phyloP scores from a whole-genome alignment of 2,329 filamentous ascomycete species.

The Pleurostoma richardsiae region DNA sequence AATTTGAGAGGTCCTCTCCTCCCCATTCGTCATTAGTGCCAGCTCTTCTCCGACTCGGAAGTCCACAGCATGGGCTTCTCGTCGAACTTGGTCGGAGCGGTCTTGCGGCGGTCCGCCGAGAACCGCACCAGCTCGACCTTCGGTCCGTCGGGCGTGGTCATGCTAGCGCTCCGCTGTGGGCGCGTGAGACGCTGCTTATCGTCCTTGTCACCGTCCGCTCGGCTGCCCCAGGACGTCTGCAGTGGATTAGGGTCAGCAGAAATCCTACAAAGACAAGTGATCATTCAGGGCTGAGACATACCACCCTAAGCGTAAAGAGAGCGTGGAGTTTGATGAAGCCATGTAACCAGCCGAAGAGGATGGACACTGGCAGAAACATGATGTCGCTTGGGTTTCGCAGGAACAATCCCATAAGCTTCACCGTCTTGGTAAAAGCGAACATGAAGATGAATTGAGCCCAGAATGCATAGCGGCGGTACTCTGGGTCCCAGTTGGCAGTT shows the following conservation, averaged over 20 bases:
- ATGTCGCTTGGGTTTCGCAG: conserved; percentile 78
- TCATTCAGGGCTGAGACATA: conserved; percentile 38
- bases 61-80: conserved; percentile 9
- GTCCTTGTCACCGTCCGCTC: conserved; percentile 84
- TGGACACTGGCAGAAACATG: conserved; percentile 74
- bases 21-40: conserved; percentile 1
- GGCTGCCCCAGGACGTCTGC: conserved; percentile 93
- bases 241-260: neutral
- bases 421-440: conserved; percentile 77
- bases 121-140: conserved; percentile 39
- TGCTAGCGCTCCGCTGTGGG: conserved; percentile 32
- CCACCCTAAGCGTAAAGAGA: conserved; percentile 74
- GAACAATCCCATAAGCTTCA: conserved; percentile 87
- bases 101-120: conserved; percentile 34
- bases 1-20: neutral
- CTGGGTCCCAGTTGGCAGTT: conserved; percentile 53
- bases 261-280: neutral
- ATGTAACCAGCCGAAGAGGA: conserved; percentile 90
- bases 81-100: neutral
- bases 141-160: conserved; percentile 36
- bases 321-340: conserved; percentile 90
- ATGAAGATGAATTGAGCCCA: conserved; percentile 67
- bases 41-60: too few species aligned
- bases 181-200: conserved; percentile 64
- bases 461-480: conserved; percentile 49